Evolutionary conservation across 2,329 filamentous ascomycete genomes (phyloP).

Genomic region (Fusarium phyllophilum): DNA sequence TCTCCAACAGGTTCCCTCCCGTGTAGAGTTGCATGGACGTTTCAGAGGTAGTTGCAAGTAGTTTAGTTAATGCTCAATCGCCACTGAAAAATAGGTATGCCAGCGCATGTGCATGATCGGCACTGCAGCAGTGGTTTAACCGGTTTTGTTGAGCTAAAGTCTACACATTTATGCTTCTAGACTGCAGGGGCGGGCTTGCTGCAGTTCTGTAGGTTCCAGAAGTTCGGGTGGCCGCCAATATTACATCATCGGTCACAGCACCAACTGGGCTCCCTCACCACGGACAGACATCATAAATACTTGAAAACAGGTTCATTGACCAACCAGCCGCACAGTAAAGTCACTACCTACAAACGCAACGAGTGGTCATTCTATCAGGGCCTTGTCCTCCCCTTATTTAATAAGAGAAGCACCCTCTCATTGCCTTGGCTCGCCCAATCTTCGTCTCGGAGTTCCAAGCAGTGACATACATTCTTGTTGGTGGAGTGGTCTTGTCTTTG

Average conservation of each 20-base stretch:
- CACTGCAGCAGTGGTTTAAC: conserved; percentile 23
- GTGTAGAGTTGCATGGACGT: conserved; percentile 3
- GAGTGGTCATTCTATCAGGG: not conserved
- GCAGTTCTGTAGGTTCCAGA: conserved; percentile 26
- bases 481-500: not conserved
- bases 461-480: conserved; percentile 20
- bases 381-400: conserved; percentile 7
- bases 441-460: conserved; percentile 23
- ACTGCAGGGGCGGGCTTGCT: not conserved
- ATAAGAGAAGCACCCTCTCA: not conserved
- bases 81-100: conserved; percentile 16
- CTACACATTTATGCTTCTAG: conserved; percentile 10
- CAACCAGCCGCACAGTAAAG: conserved; percentile 2
- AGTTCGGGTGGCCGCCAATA: conserved; percentile 21
- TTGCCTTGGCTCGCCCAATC: conserved; percentile 17
- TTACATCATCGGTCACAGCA: conserved; percentile 43
- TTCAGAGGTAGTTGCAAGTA: conserved; percentile 3
- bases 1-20: conserved; percentile 23
- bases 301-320: conserved; percentile 38
- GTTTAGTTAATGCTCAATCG: not conserved
- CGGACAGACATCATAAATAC: conserved; percentile 21
- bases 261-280: conserved; percentile 33
- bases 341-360: conserved; percentile 1
- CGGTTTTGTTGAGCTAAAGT: conserved; percentile 12
- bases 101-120: conserved; percentile 27